These are phyloP conservation scores for Cordyceps cateniannulata DNA, from an alignment of 2,329 filamentous ascomycete species.

Conservation along the genomic window DNA sequence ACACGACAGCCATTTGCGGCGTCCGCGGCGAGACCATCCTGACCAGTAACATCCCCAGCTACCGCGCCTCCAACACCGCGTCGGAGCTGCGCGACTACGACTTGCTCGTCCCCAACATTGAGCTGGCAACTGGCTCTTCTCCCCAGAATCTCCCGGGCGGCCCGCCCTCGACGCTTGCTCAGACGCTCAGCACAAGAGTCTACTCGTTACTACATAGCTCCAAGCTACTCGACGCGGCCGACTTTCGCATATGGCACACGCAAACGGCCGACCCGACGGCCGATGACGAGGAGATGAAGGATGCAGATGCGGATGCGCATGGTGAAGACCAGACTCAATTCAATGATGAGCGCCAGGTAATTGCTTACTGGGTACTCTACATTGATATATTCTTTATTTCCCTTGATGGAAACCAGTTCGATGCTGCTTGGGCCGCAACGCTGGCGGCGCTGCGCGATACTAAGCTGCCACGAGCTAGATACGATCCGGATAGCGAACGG, in stretches of 20 bases:
- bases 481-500: slow-evolving; percentile 74
- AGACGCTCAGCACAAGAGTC: slow-evolving; percentile 76
- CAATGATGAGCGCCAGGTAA: slow-evolving; percentile 42
- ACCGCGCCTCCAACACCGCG: slow-evolving; percentile 38
- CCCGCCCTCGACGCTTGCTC: slow-evolving; percentile 71
- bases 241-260: slow-evolving; percentile 67
- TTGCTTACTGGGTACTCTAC: slow-evolving; percentile 91
- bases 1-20: slow-evolving; percentile 92
- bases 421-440: slow-evolving; percentile 81
- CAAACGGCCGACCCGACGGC: slow-evolving; percentile 42
- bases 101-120: slow-evolving; percentile 87
- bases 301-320: slow-evolving; percentile 35
- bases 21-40: slow-evolving; percentile 80
- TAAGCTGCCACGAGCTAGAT: slow-evolving; percentile 69
- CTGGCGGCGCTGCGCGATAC: slow-evolving; percentile 76
- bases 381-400: slow-evolving; percentile 94
- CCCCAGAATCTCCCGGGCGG: slow-evolving; percentile 79
- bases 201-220: slow-evolving; percentile 69
- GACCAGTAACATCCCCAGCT: slow-evolving; percentile 66
- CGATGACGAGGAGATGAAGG: slow-evolving; percentile 33
- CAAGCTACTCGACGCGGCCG: slow-evolving; percentile 56
- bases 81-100: slow-evolving; percentile 55
- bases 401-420: slow-evolving; percentile 85
- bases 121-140: slow-evolving; percentile 83
- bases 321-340: slow-evolving; percentile 28